phyloP scores from a whole-genome alignment of 2,329 filamentous ascomycete genomes.

The Dactylellina drechsleri region DNA sequence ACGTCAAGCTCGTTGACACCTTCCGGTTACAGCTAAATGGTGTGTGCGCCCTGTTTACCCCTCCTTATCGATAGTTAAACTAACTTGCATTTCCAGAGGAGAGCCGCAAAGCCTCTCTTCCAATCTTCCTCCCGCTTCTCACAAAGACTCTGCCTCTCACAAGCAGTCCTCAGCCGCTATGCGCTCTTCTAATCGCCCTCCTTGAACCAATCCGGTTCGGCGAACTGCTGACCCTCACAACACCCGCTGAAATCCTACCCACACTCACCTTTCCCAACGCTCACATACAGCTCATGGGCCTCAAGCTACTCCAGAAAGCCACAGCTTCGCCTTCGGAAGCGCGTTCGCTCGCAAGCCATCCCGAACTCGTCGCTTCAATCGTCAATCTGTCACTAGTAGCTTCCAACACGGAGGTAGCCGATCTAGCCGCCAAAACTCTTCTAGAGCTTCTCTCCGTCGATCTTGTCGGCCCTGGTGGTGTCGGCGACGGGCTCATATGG shows the following conservation, averaged over 20 bases:
- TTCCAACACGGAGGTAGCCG: conserved; percentile 49
- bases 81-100: conserved; percentile 38
- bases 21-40: conserved; percentile 54
- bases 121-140: conserved; percentile 50
- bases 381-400: conserved; percentile 51
- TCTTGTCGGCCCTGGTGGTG: conserved; percentile 41
- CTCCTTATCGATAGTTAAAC: conserved; percentile 53
- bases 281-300: conserved; percentile 51
- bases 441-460: conserved; percentile 46
- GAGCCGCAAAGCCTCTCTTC: conserved; percentile 48
- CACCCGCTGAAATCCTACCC: conserved; percentile 50
- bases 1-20: conserved; percentile 53
- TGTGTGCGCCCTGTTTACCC: conserved; percentile 43
- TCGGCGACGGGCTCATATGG: conserved; percentile 50
- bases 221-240: conserved; percentile 49
- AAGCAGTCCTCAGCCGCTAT: conserved; percentile 48
- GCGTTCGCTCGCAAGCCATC: conserved; percentile 47
- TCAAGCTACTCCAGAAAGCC: conserved; percentile 48
- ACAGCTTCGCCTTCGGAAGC: conserved; percentile 45
- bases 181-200: conserved; percentile 48
- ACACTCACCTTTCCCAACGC: conserved; percentile 51
- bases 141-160: conserved; percentile 51
- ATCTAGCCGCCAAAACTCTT: conserved; percentile 39
- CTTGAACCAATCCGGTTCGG: conserved; percentile 49
- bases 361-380: conserved; percentile 50